These are phyloP conservation scores for Kodamaea kaohsiungensis DNA, from an alignment of 805 yeast genomes.

Conservation along the genomic window DNA sequence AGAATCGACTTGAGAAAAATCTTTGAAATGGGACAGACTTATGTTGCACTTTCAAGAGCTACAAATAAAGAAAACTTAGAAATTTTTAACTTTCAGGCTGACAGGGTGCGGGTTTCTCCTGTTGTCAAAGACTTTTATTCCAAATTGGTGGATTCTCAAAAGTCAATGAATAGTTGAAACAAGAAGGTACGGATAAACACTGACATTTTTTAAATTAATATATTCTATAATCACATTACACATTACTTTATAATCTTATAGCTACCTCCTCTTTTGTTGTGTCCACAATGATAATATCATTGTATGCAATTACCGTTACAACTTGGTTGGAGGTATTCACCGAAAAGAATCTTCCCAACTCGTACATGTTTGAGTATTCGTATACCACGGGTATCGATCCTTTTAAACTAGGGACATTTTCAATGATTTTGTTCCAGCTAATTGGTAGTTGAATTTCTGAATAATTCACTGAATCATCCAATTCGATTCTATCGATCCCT, in stretches of 20 bases:
- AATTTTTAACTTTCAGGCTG: constrained; percentile 61
- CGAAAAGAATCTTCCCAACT: background rate
- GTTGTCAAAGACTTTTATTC: constrained; percentile 36
- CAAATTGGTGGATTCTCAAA: background rate
- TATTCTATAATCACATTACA: too few species aligned
- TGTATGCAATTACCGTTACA: background rate
- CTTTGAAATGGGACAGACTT: constrained; percentile 82
- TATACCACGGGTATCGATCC: background rate
- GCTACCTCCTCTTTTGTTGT: background rate
- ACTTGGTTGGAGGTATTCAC: background rate
- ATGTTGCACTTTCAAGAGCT: constrained; percentile 82
- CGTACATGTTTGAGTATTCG: background rate
- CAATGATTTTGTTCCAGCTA: background rate
- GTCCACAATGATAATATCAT: background rate
- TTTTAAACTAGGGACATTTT: background rate
- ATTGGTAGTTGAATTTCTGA: background rate
- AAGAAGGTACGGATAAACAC: background rate
- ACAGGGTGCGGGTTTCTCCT: constrained; percentile 45
- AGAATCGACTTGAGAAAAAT: constrained; percentile 65
- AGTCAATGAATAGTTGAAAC: background rate
- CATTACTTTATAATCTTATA: background rate
- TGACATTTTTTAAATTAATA: too few species aligned
- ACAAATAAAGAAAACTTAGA: constrained; percentile 65
- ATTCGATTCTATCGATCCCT: background rate
- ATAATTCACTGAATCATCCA: background rate